These are phyloP conservation scores for Paxillus involutus DNA, from an alignment of 768 basidiomycete genomes.

Conservation along the genomic window DNA sequence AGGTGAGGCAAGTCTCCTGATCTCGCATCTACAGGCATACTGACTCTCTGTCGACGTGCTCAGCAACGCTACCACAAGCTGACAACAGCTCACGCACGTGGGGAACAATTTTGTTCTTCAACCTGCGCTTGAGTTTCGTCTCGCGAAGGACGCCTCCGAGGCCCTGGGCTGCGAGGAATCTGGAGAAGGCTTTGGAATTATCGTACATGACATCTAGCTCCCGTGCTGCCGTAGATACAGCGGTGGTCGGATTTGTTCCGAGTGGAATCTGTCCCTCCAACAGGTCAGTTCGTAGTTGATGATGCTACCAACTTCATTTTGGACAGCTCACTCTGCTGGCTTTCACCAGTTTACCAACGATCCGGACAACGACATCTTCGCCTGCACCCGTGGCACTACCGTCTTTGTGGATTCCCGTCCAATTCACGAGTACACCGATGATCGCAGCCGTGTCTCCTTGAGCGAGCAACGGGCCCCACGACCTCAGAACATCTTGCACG, in stretches of 20 bases:
- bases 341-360: conserved; percentile 14
- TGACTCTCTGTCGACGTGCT: conserved; percentile 9
- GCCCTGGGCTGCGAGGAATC: conserved; percentile 28
- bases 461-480: conserved; percentile 39
- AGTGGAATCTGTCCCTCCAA: conserved; percentile 13
- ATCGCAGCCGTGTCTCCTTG: conserved; percentile 30
- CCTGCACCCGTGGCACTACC: conserved; percentile 14
- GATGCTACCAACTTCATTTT: not conserved
- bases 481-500: conserved; percentile 25
- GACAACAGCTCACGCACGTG: conserved; percentile 28
- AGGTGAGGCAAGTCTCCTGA: conserved; percentile 35
- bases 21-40: conserved; percentile 29
- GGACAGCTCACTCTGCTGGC: conserved; percentile 20
- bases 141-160: conserved; percentile 20
- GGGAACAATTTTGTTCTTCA: conserved; percentile 36
- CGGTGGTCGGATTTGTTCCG: conserved; percentile 6
- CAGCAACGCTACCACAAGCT: not conserved
- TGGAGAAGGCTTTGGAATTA: conserved; percentile 37
- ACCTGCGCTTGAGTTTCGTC: conserved; percentile 22
- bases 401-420: conserved; percentile 22
- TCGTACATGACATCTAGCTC: conserved; percentile 34
- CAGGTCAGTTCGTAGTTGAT: not conserved
- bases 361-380: conserved; percentile 5
- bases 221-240: not conserved
- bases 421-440: conserved; percentile 45